Evolutionary conservation across 441 rosid genomes (phyloP).

Genomic region (Biscutella laevigata): DNA sequence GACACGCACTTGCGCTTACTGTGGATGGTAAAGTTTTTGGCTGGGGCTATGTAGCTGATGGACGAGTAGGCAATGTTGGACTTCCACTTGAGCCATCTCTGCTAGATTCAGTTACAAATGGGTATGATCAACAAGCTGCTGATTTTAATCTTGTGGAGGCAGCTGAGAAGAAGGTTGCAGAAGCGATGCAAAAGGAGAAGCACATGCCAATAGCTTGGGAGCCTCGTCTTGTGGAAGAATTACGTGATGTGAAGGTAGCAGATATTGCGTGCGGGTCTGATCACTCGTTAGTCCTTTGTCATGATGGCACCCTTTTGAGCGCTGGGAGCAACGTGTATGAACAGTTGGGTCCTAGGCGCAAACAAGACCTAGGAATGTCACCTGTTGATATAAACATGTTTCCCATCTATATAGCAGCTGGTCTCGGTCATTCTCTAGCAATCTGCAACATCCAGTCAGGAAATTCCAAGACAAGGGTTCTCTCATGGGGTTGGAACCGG

Average conservation of each 20-base stretch:
- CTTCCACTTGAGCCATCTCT: slow-evolving; percentile 38
- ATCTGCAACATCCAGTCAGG: too few relatives aligned
- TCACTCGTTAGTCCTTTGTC: slow-evolving; percentile 72
- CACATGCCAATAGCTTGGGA: slow-evolving; percentile 83
- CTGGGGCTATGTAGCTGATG: slow-evolving; percentile 96
- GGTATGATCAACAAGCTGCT: slow-evolving; percentile 11
- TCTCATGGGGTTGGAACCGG: slow-evolving; percentile 94
- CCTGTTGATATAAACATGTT: slow-evolving; percentile 39
- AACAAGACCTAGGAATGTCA: slow-evolving; percentile 44
- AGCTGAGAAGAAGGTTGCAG: slow-evolving; percentile 54
- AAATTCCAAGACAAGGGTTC: too few relatives aligned
- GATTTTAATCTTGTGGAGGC: slow-evolving; percentile 33
- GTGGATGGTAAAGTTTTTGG: slow-evolving; percentile 68
- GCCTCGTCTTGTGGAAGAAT: slow-evolving; percentile 60
- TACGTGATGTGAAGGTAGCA: slow-evolving; percentile 34
- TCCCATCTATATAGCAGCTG: slow-evolving; percentile 47
- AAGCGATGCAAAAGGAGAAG: slow-evolving; percentile 69
- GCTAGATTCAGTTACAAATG: slow-evolving; percentile 35
- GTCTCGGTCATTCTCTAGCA: slow-evolving; percentile 89
- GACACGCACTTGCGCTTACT: slow-evolving; percentile 70
- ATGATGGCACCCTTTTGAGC: slow-evolving; percentile 63
- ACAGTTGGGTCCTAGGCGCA: slow-evolving; percentile 65
- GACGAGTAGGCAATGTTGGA: slow-evolving; percentile 60
- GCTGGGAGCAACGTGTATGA: slow-evolving; percentile 76
- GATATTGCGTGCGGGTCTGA: slow-evolving; percentile 84